Evolutionary conservation across 345 rosid species (phyloP).

Genomic region (Raphanus raphanistrum): DNA sequence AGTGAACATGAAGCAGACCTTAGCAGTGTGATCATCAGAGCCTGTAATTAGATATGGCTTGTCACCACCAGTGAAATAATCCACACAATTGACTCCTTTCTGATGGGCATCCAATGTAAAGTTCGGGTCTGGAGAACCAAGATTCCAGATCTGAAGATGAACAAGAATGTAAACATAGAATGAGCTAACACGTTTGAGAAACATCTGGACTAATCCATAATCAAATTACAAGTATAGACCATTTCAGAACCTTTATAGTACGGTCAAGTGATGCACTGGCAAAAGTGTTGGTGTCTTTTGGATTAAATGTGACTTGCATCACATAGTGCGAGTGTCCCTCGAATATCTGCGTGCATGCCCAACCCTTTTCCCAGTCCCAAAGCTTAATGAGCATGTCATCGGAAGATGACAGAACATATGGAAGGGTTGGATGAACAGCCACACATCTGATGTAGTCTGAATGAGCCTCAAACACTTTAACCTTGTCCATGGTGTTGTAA

Average conservation of each 20-base stretch:
- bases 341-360: conserved; percentile 88
- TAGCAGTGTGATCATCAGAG: conserved; percentile 94
- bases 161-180: conserved; percentile 23
- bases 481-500: conserved; percentile 87
- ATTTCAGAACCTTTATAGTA: conserved; percentile 65
- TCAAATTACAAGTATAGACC: conserved; percentile 3
- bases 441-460: conserved; percentile 93
- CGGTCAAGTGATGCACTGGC: conserved; percentile 99
- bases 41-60: conserved; percentile 90
- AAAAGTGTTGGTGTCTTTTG: conserved; percentile 88
- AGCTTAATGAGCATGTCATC: conserved; percentile 99
- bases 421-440: conserved; percentile 91
- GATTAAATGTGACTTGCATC: conserved; percentile 95
- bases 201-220: conserved; percentile 1
- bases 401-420: conserved; percentile 88
- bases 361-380: conserved; percentile 99
- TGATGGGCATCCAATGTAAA: conserved; percentile 94
- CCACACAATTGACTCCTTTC: conserved; percentile 92
- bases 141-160: conserved; percentile 78
- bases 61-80: conserved; percentile 94
- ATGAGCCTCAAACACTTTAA: conserved; percentile 96
- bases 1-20: conserved; percentile 47
- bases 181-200: conserved; percentile 16
- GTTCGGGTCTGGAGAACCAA: conserved; percentile 92
- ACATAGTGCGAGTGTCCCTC: conserved; percentile 99